Evolutionary conservation across 495 filamentous ascomycete species (phyloP).

Genomic region (Aspergillus conjunctus): DNA sequence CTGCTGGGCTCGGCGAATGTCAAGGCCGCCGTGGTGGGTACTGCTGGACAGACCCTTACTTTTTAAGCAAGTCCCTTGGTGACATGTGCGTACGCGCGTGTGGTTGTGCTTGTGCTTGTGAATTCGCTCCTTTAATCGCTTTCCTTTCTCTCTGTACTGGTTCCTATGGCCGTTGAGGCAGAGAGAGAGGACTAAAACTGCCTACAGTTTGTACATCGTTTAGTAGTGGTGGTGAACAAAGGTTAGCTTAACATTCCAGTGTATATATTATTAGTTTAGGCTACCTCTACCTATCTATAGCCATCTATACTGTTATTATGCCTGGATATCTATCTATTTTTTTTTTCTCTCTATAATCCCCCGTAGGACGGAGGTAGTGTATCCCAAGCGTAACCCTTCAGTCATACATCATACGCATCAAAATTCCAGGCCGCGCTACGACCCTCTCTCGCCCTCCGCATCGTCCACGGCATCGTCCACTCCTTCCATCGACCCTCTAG

Average conservation of each 20-base stretch:
- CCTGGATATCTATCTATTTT: background rate
- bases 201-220: too few relatives aligned
- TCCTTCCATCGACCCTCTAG: constrained; percentile 44
- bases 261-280: background rate
- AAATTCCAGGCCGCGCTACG: constrained; percentile 45
- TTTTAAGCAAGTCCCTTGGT: constrained; percentile 36
- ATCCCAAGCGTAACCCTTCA: constrained; percentile 20
- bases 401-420: constrained; percentile 33
- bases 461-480: constrained; percentile 39
- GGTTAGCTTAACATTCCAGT: background rate
- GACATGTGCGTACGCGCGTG: too few relatives aligned
- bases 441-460: constrained; percentile 33
- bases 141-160: background rate
- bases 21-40: constrained; percentile 46
- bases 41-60: constrained; percentile 57
- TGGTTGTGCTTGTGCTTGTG: background rate
- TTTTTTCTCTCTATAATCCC: background rate
- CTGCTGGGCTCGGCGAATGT: constrained; percentile 48
- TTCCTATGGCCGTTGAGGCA: background rate
- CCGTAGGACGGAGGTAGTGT: background rate
- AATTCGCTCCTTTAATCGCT: background rate
- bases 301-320: background rate
- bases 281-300: background rate
- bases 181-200: background rate
- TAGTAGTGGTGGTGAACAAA: background rate